Base-by-base conservation (phyloP, 139 green algal species). In the Raphidocelis subcapitata region DNA sequence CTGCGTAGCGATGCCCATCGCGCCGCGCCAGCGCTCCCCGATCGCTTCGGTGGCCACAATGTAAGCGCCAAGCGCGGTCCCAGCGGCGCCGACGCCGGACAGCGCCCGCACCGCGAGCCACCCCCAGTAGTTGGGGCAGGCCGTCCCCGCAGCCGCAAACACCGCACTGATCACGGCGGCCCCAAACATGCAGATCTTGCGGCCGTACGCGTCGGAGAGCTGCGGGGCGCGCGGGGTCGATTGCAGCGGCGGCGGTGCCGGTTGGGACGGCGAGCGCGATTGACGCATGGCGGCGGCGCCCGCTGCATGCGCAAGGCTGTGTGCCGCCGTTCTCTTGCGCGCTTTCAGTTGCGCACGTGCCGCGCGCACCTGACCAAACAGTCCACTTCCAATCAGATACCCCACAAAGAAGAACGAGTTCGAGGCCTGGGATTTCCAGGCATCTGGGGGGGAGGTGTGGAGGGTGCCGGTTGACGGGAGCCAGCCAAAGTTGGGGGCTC, bases 341-440 rank as follows among this genome's bases (percentile, higher is more conserved):
- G 12, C 41, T 20, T 8, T 49, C 41, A 49, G 41, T 49, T 8
- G 8, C 8, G 12, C 8, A 20, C 8, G 12, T 12, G 41, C 8
- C 41, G 41, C 8, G 8, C 41, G 37, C 21, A 76, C 37, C 55
- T 49, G 44, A 4, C 79, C 79, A 67, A 81, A 91, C 2, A 83
- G 21, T 20, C 77, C 70, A 16, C 66, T 80, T 16, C 89, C 89
- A 3, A 86, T 69, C 28, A 92, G 75, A 54, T 79, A 85, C 16
- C 87, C 83, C 1, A 85, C 36, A 67, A 94, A 94, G 74, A 91
- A 94, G 29, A 63, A 74, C 16, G 33, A 62, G 55, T 83, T 82
- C 31, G 82, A 77, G 3, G 85, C 21, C 49, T 89, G 82, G 1
- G 73, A 62, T 26, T 75, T 72, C 84, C 82, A 91, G 12, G 65